These are phyloP conservation scores for Jamesozyma hellenica DNA, from an alignment of 805 yeast genomes.

Conservation along the genomic window DNA sequence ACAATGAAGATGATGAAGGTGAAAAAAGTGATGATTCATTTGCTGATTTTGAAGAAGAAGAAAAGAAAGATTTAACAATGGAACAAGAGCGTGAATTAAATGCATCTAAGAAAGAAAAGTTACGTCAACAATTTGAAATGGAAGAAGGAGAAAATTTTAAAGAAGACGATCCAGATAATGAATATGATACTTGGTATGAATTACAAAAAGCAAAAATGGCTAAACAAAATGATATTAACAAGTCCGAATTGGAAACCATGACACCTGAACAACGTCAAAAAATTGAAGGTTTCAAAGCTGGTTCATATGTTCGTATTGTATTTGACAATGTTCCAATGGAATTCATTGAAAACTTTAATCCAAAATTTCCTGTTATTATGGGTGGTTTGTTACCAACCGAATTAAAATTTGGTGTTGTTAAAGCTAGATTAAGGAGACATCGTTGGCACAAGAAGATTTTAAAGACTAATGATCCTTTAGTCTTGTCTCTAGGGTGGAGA, in stretches of 20 bases:
- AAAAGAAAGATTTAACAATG: constrained; percentile 38
- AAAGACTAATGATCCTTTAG: constrained; percentile 91
- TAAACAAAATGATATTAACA: constrained; percentile 88
- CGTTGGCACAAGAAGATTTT: constrained; percentile 97
- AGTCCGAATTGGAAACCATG: constrained; percentile 63
- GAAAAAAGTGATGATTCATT: constrained; percentile 32
- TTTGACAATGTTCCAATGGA: constrained; percentile 82
- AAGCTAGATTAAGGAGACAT: constrained; percentile 91
- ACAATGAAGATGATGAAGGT: constrained; percentile 14
- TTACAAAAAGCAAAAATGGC: constrained; percentile 94
- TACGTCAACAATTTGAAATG: constrained; percentile 76
- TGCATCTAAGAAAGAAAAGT: constrained; percentile 81
- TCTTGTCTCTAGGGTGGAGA: constrained; percentile 94
- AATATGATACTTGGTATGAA: constrained; percentile 95
- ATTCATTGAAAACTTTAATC: constrained; percentile 76
- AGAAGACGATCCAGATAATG: constrained; percentile 72
- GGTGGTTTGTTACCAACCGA: constrained; percentile 91
- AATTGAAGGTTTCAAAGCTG: constrained; percentile 88
- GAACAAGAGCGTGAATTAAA: constrained; percentile 72
- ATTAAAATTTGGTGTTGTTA: constrained; percentile 83
- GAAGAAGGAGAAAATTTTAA: constrained; percentile 59
- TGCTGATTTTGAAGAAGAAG: constrained; percentile 34
- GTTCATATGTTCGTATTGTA: constrained; percentile 84
- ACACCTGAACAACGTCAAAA: constrained; percentile 65
- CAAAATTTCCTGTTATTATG: constrained; percentile 71